These are phyloP conservation scores for Aspergillus biplanus DNA, from an alignment of 495 filamentous ascomycete species.

Conservation along the genomic window DNA sequence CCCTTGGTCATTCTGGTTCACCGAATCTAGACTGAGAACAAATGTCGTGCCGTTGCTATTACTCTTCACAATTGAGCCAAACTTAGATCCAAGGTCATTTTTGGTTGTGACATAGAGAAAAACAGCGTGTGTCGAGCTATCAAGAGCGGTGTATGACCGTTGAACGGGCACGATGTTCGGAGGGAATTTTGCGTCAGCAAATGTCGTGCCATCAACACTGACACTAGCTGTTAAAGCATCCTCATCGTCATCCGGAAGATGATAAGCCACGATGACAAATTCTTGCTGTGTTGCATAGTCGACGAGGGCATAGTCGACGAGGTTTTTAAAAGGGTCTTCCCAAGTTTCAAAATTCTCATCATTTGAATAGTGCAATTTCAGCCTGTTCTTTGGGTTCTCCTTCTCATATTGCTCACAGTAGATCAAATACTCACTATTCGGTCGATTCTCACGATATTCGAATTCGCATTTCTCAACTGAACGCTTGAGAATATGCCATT, in stretches of 20 bases:
- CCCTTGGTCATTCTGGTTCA: slow-evolving; percentile 74
- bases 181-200: slow-evolving; percentile 85
- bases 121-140: slow-evolving; percentile 87
- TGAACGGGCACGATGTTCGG: slow-evolving; percentile 77
- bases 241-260: slow-evolving; percentile 58
- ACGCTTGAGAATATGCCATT: slow-evolving; percentile 70
- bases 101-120: slow-evolving; percentile 89
- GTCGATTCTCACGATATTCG: slow-evolving; percentile 65
- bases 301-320: slow-evolving; percentile 67
- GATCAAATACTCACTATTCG: slow-evolving; percentile 66
- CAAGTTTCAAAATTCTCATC: slow-evolving; percentile 63
- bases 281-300: slow-evolving; percentile 92
- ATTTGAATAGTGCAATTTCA: slow-evolving; percentile 67
- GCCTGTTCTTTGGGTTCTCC: slow-evolving; percentile 59
- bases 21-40: slow-evolving; percentile 72
- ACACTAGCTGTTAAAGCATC: slow-evolving; percentile 74
- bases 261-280: slow-evolving; percentile 87
- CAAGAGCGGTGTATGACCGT: slow-evolving; percentile 86
- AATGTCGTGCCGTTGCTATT: slow-evolving; percentile 98
- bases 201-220: slow-evolving; percentile 79
- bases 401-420: slow-evolving; percentile 77
- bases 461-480: slow-evolving; percentile 82
- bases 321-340: slow-evolving; percentile 61
- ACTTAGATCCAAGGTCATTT: slow-evolving; percentile 58
- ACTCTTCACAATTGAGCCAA: slow-evolving; percentile 91